Evolutionary conservation across 441 rosid genomes (phyloP), one percentile per base, ranked within the genome.

Genomic region (Pelargonium citronellum): DNA sequence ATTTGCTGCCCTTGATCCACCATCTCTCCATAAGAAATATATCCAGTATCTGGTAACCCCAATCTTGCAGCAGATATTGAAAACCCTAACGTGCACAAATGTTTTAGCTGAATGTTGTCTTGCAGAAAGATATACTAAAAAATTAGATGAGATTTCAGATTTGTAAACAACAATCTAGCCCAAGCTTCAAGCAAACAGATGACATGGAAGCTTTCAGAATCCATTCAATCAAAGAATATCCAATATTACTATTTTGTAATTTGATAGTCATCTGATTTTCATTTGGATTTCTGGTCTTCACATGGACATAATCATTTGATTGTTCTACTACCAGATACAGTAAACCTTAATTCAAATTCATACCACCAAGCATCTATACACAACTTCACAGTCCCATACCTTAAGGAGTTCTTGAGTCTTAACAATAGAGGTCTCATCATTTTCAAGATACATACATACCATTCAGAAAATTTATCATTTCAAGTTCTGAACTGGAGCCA

Each of bases 1-100:
- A 94, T 94, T 63, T 83, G 91, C 69, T 71, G 85, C 69, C 97
- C 95, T 74, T 89, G 96, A 79, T 93, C 98, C 70, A 93, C 67
- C 96, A 93, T 93, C 83, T 93, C 98, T 64, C 98, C 98, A 65
- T 85, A 93, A 44, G 98, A 91, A 64, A 93, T 71, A 37, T 86
- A 82, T 39, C 91, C 95, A 22, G 86, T 82, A 81, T 89, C 96
- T 0, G 95, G 96, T 75, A 86, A 82, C 66, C 87, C 98, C 85
- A 91, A 39, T 76, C 93, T 77, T 58, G 93, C 88, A 8, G 96
- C 97, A 4, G 98, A 86, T 78, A 94, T 81, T 46, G 98, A 89
- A 84, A 91, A 88, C 49, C 95, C 97, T 93, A 83, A 66, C 22
- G 19, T 5, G 61, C 61, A 55, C 61, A 55, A 55, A 55, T 55